Conservation (phyloP, 2,329 filamentous ascomycete species). For the Balansia obtecta region DNA sequence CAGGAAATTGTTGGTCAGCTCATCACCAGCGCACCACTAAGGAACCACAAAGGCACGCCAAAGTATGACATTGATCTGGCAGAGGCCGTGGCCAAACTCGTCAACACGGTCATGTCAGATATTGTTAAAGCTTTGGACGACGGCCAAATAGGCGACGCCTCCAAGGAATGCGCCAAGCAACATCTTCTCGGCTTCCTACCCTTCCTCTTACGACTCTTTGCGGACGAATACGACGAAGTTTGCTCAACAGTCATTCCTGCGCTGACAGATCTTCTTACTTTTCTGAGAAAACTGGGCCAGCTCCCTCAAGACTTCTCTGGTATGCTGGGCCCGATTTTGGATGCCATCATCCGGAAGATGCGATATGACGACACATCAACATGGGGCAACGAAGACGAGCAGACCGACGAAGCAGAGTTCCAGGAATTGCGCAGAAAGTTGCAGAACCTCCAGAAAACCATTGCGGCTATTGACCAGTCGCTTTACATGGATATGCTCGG, state of each 20-base stretch:
- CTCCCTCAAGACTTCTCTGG: conserved; percentile 64
- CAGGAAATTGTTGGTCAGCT: conserved; percentile 77
- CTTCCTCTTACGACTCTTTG: conserved; percentile 84
- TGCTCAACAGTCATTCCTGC: conserved; percentile 92
- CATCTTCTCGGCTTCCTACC: conserved; percentile 76
- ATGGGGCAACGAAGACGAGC: conserved; percentile 89
- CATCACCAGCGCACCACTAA: conserved; percentile 67
- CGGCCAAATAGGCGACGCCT: conserved; percentile 43
- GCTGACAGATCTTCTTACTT: conserved; percentile 82
- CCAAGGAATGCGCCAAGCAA: conserved; percentile 63
- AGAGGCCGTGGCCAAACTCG: conserved; percentile 87
- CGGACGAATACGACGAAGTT: conserved; percentile 95
- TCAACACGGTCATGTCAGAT: conserved; percentile 81
- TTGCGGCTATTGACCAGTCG: conserved; percentile 76
- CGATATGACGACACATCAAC: conserved; percentile 88
- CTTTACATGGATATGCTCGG: conserved; percentile 84
- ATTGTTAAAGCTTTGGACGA: conserved; percentile 79
- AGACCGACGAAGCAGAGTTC: conserved; percentile 95
- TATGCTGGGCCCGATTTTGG: conserved; percentile 78
- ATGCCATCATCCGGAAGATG: conserved; percentile 92
- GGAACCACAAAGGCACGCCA: conserved; percentile 65
- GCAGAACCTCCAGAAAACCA: conserved; percentile 82
- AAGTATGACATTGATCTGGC: conserved; percentile 93
- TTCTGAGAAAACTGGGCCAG: conserved; percentile 68
- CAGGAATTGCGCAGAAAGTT: conserved; percentile 85